Base-by-base conservation (phyloP, 169 alveolate genomes). In the Theileria equi region DNA sequence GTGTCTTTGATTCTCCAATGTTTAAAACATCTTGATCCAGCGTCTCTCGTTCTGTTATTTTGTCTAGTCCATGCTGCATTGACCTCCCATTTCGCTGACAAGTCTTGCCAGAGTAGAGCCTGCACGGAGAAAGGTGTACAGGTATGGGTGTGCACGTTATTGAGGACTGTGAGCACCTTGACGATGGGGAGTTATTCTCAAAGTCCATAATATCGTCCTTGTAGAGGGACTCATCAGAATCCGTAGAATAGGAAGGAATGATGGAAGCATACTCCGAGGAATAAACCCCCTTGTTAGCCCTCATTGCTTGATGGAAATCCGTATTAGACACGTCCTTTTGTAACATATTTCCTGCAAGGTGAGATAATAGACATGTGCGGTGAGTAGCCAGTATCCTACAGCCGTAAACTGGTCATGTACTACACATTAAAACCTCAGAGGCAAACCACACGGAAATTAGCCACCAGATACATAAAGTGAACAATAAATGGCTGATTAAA, bases 151-250 rank as follows among this genome's bases (percentile, higher is more conserved):
- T 57, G 34, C 67, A 57, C 41, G 25, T 57, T 8, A 57, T 43
- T 8, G 67, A 57, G 16, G 67, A 57, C 61, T 57, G 67, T 1
- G 66, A 31, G 21, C 31, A 35, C 19, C 47, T 34, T 19, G 67
- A 23, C 36, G 67, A 57, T 28, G 19, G 53, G 3, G 23, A 57
- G 31, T 47, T 57, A 5, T 8, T 43, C 35, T 34, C 4, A 23
- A 47, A 31, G 16, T 57, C 67, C 19, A 41, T 31, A 7, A 57
- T 11, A 16, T 57, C 66, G 11, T 57, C 67, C 66, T 57, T 57
- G 19, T 47, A 57, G 6, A 13, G n/a, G 28, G 67, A 57, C 67
- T 57, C 67, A 41, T 57, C 67, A 16, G 67, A 57, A 40, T 57
- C 67, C 10, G 67, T 28, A 21, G 67, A 57, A 43, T 16, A 57